These are phyloP conservation scores for Fusarium kyushuense DNA, from an alignment of 2,329 filamentous ascomycete species.

Conservation along the genomic window DNA sequence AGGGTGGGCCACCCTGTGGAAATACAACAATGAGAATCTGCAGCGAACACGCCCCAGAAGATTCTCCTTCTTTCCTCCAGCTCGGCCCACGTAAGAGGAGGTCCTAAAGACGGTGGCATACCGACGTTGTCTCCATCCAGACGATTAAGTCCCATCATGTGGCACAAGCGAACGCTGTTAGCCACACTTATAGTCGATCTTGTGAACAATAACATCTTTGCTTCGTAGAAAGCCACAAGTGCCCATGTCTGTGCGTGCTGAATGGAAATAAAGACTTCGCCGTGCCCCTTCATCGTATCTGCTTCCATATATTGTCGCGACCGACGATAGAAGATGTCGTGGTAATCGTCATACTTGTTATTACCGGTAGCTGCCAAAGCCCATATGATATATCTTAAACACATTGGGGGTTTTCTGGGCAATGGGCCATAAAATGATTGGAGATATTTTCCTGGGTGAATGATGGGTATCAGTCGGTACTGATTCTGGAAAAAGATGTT, in stretches of 20 bases:
- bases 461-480: slow-evolving; percentile 78
- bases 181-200: slow-evolving; percentile 86
- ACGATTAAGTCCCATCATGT: slow-evolving; percentile 88
- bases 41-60: slow-evolving; percentile 87
- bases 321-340: slow-evolving; percentile 84
- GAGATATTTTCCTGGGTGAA: slow-evolving; percentile 81
- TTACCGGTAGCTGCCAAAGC: slow-evolving; percentile 78
- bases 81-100: slow-evolving; percentile 84
- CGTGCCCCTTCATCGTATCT: slow-evolving; percentile 88
- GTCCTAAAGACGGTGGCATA: slow-evolving; percentile 78
- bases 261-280: slow-evolving; percentile 84
- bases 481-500: slow-evolving; percentile 80
- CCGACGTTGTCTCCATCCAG: slow-evolving; percentile 75
- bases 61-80: slow-evolving; percentile 79
- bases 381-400: slow-evolving; percentile 89
- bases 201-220: slow-evolving; percentile 86
- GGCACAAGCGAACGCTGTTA: slow-evolving; percentile 74
- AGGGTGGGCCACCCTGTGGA: slow-evolving; percentile 91
- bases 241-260: slow-evolving; percentile 84
- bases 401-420: slow-evolving; percentile 82
- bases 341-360: slow-evolving; percentile 77
- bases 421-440: slow-evolving; percentile 78
- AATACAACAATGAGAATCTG: slow-evolving; percentile 87
- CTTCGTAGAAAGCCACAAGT: slow-evolving; percentile 81
- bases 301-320: slow-evolving; percentile 84